Percentiles rank a stretch among this genome's conserved stretches.
phyloP scores from a whole-genome alignment of 352 stramenopile genomes.

The Pilasporangium apinafurcum region DNA sequence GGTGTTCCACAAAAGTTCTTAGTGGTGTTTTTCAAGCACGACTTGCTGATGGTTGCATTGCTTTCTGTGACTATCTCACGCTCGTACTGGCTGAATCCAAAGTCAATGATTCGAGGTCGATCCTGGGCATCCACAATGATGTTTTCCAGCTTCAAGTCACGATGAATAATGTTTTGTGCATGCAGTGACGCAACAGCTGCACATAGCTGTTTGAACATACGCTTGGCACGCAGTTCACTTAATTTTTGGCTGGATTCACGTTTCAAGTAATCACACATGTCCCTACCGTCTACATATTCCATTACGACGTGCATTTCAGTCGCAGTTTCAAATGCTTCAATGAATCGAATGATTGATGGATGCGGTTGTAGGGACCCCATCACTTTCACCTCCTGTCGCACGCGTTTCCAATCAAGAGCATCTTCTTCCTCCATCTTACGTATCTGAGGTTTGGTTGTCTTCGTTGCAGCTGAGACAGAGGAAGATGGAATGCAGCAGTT shows the following conservation, averaged over 20 bases:
- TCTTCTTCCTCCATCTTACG: slow-evolving; percentile 10
- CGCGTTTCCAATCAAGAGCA: slow-evolving; percentile 49
- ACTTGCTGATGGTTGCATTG: no score
- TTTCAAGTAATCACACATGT: slow-evolving; percentile 35
- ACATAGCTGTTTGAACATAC: slow-evolving; percentile 37
- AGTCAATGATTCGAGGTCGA: slow-evolving; percentile 48
- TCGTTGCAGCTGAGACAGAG: background rate
- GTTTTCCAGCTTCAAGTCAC: slow-evolving; percentile 78
- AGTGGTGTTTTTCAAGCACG: no score
- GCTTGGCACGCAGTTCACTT: slow-evolving; percentile 18
- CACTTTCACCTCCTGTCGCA: slow-evolving; percentile 46
- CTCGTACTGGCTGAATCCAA: slow-evolving; percentile 64
- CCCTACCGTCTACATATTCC: slow-evolving; percentile 31
- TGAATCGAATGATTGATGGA: slow-evolving; percentile 35
- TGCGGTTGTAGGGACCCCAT: slow-evolving; percentile 30
- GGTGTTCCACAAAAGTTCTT: slow-evolving; percentile 79
- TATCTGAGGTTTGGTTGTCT: no score
- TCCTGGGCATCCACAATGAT: slow-evolving; percentile 38
- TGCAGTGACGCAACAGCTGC: slow-evolving; percentile 35
- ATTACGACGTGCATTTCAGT: slow-evolving; percentile 54
- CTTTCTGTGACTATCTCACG: slow-evolving; percentile 16
- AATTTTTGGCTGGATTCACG: slow-evolving; percentile 22
- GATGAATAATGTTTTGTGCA: slow-evolving; percentile 47
- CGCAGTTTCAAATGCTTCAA: slow-evolving; percentile 54
- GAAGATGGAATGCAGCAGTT: slow-evolving; percentile 18